Base-by-base conservation (phyloP, 2,329 filamentous ascomycete species). In the Penicillium digitatum region DNA sequence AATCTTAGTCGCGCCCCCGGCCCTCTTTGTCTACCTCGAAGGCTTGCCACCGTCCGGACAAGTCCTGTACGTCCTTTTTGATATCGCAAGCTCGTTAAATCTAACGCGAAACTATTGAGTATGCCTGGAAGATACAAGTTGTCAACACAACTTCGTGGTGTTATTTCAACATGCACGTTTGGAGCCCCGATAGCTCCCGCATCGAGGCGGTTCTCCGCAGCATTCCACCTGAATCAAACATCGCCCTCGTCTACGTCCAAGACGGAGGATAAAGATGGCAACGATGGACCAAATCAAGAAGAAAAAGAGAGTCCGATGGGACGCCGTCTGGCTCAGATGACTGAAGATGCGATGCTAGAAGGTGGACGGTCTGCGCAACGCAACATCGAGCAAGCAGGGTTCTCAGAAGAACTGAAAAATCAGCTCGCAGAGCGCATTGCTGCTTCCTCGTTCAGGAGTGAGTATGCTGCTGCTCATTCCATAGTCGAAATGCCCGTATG, bases 371-470 rank as follows among this genome's bases (percentile, higher is more conserved):
- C 79, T 52, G 80, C 82, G 31, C 75, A 72, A 44, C 83, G 79
- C 62, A 81, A 81, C 46, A 76, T 87, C n/a, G 74, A 81, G 62
- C 81, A 85, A 59, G 82, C 81, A 27, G 82, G 82, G 45, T 87
- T 87, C 71, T 83, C 81, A 56, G 81, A 84, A 48, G 82, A 85
- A 5, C 69, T 87, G 60, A 84, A 82, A 69, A 73, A 71, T 52
- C 72, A 80, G 63, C 71, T 87, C 11, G 81, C 85, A 69, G 81
- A 84, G 61, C 79, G 81, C 55, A 81, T 87, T 52, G 79, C 81
- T 2, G 76, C 75, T 48, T 77, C 81, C n/a, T 75, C 75, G 31
- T 84, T 86, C 62, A 76, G 73, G 39, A 80, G 72, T 55, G 76
- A 83, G 20, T 70, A 84, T 72, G 74, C 80, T 38, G 72, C 71